These are phyloP conservation scores for Mycena alexandri DNA, from an alignment of 768 basidiomycete species.

Conservation along the genomic window DNA sequence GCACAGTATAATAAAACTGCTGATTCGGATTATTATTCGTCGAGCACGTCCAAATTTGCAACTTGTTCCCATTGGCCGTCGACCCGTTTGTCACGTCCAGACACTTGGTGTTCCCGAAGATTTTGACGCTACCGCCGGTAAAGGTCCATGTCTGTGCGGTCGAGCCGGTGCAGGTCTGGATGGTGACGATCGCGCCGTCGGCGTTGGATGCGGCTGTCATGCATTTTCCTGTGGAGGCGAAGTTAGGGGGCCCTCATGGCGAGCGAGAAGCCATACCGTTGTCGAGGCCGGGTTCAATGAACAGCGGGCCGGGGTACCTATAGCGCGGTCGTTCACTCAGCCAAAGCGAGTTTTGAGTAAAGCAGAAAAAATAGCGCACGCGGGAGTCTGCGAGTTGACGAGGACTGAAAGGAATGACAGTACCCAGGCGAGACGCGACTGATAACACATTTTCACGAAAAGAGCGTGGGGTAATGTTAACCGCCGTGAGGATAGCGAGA, in stretches of 20 bases:
- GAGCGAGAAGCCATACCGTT: slow-evolving; percentile 46
- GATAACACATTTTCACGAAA: slow-evolving; percentile 21
- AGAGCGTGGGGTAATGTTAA: too few species aligned
- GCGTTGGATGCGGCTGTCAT: slow-evolving; percentile 63
- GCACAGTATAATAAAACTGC: slow-evolving; percentile 60
- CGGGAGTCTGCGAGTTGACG: slow-evolving; percentile 42
- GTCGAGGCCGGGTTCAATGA: slow-evolving; percentile 59
- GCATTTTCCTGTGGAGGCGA: slow-evolving; percentile 56
- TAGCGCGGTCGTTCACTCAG: slow-evolving; percentile 3
- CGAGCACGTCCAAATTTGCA: slow-evolving; percentile 67
- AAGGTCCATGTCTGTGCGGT: slow-evolving; percentile 65
- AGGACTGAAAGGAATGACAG: slow-evolving; percentile 37
- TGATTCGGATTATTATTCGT: slow-evolving; percentile 56
- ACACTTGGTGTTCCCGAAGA: slow-evolving; percentile 59
- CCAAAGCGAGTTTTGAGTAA: too few species aligned
- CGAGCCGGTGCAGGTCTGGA: slow-evolving; percentile 60
- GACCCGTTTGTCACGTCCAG: slow-evolving; percentile 61
- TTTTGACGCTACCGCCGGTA: slow-evolving; percentile 53
- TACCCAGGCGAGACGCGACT: slow-evolving; percentile 18
- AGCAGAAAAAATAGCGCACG: slow-evolving; percentile 35
- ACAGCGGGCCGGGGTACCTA: slow-evolving; percentile 58
- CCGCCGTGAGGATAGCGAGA: too few species aligned
- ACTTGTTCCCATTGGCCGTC: slow-evolving; percentile 57
- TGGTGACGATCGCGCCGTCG: slow-evolving; percentile 61
- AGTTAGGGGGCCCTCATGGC: background rate